Conservation (phyloP, 2,329 filamentous ascomycete genomes). For the Monilinia fructicola region DNA sequence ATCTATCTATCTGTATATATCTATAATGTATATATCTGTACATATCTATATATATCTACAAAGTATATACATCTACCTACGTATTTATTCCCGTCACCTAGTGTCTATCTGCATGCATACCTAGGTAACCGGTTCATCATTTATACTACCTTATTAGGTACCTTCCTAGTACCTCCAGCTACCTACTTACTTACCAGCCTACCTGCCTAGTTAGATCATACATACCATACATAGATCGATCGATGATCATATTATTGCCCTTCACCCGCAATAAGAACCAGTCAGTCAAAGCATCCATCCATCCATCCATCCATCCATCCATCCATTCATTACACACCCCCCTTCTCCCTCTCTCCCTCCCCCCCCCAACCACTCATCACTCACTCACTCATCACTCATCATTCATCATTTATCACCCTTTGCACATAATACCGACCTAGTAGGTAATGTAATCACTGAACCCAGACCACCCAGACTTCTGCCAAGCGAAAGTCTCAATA, state of each 20-base stretch:
- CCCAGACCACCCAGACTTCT: not conserved
- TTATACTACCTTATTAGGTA: not conserved
- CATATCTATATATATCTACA: not conserved
- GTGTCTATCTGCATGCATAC: not conserved
- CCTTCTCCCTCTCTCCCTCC: no score
- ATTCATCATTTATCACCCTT: conserved; percentile 1
- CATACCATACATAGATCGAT: no score
- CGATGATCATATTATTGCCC: not conserved
- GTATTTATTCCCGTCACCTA: no score
- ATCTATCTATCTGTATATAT: not conserved
- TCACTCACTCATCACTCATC: not conserved
- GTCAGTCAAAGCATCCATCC: not conserved
- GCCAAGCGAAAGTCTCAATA: conserved; percentile 4
- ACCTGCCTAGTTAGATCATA: not conserved
- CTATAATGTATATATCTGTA: not conserved
- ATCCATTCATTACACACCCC: no score
- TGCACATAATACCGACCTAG: not conserved
- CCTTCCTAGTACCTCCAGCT: not conserved
- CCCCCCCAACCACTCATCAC: no score
- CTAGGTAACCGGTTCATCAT: conserved; percentile 8
- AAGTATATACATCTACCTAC: no score
- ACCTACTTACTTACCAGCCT: not conserved
- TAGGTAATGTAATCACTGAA: not conserved
- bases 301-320: not conserved
- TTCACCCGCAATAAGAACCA: not conserved